Conservation (phyloP, 2,329 filamentous ascomycete genomes). For the Myriosclerotinia scirpicola region DNA sequence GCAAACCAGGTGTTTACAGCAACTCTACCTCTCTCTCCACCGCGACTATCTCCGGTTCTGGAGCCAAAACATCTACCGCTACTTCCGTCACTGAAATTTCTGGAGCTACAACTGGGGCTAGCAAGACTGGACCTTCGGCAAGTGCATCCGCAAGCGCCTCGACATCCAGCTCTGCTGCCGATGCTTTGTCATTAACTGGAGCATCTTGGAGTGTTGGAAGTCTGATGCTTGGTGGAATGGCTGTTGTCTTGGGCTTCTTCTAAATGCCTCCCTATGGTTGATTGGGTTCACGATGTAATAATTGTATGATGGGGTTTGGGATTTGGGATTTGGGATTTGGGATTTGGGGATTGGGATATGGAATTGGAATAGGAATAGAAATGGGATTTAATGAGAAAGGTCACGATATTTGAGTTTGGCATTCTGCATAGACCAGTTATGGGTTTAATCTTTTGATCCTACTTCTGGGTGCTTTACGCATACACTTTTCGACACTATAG, state of each 20-base stretch:
- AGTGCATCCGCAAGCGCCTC: neutral
- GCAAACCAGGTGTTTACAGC: conserved; percentile 11
- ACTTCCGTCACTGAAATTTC: conserved; percentile 8
- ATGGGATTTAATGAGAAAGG: conserved; percentile 19
- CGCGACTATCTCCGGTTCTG: neutral
- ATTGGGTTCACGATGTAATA: conserved; percentile 4
- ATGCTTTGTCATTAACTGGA: conserved; percentile 8
- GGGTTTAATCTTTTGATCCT: conserved; percentile 14
- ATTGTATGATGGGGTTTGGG: conserved; percentile 1
- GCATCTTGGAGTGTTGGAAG: conserved; percentile 9
- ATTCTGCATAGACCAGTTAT: conserved; percentile 8
- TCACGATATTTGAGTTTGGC: neutral
- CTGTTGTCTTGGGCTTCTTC: conserved; percentile 21
- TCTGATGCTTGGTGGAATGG: conserved; percentile 21
- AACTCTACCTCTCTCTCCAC: conserved; percentile 17
- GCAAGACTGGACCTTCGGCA: conserved; percentile 1
- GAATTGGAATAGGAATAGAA: neutral
- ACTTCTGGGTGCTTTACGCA: neutral
- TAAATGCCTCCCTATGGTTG: neutral
- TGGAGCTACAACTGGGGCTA: neutral
- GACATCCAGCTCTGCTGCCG: neutral
- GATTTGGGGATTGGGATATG: neutral
- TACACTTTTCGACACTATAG: neutral
- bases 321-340: neutral
- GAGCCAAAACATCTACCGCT: conserved; percentile 12